A percentile compares a stretch with the other conserved stretches of the same genome.
Evolutionary conservation across 345 rosid species (phyloP).

Genomic region (Rhodamnia rubescens): DNA sequence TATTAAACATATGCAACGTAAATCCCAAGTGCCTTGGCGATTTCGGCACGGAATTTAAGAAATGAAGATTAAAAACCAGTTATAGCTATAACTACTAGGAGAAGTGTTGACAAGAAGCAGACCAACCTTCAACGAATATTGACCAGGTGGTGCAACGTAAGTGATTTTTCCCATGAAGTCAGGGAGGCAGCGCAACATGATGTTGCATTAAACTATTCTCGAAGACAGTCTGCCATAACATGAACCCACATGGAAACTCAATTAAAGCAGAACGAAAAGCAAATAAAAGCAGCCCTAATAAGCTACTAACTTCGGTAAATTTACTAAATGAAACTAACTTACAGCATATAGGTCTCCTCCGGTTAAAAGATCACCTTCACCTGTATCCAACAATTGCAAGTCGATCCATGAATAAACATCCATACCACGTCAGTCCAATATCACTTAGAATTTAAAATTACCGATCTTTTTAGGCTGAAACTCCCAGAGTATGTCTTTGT

Average conservation of each 20-base stretch:
- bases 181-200: conserved; percentile 89
- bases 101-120: not conserved
- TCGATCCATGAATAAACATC: not conserved
- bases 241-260: not conserved
- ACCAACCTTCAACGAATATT: conserved; percentile 86
- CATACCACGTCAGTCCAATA: not conserved
- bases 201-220: conserved; percentile 95
- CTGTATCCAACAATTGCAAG: conserved; percentile 25
- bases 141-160: conserved; percentile 96
- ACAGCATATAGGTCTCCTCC: conserved; percentile 99
- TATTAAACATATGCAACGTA: not conserved
- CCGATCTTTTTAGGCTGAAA: conserved; percentile 88
- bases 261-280: not conserved
- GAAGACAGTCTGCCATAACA: conserved; percentile 60
- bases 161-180: conserved; percentile 95
- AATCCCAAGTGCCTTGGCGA: not conserved
- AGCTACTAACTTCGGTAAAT: not conserved
- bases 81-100: not conserved
- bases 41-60: not conserved
- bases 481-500: conserved; percentile 90
- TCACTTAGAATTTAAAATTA: conserved; percentile 5
- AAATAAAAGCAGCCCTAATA: not conserved
- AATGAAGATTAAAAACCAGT: not conserved
- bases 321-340: conserved; percentile 25
- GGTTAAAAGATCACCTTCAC: conserved; percentile 93